A percentile compares a stretch with the other conserved stretches of the same genome.
Evolutionary conservation across 768 basidiomycete species (phyloP).

Genomic region (Mycena polygramma): DNA sequence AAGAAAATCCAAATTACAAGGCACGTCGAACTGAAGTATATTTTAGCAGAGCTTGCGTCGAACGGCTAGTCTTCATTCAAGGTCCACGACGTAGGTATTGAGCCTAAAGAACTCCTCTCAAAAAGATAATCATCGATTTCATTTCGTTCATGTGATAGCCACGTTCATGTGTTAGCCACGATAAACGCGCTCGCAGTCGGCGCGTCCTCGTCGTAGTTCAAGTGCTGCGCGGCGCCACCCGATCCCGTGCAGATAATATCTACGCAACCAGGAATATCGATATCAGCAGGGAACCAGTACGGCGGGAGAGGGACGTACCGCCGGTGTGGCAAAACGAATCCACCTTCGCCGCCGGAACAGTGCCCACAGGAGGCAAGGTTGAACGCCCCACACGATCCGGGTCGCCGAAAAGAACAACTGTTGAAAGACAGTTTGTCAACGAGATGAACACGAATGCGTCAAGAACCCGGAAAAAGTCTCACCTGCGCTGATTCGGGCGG

Average conservation of each 20-base stretch:
- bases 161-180: neutral
- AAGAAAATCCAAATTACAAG: too few relatives aligned
- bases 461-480: neutral
- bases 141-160: too few relatives aligned
- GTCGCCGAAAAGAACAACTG: conserved; percentile 20
- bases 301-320: neutral
- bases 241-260: conserved; percentile 21
- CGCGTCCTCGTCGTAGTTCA: conserved; percentile 22
- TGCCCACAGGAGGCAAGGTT: conserved; percentile 6
- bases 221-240: conserved; percentile 10
- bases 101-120: too few relatives aligned
- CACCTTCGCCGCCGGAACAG: conserved; percentile 4
- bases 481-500: conserved; percentile 2
- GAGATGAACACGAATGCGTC: neutral
- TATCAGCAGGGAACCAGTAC: neutral
- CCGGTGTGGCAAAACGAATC: conserved; percentile 9
- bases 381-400: conserved; percentile 9
- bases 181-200: conserved; percentile 19
- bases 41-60: too few relatives aligned
- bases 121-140: too few relatives aligned
- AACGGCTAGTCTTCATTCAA: too few relatives aligned
- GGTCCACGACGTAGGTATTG: too few relatives aligned
- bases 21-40: too few relatives aligned
- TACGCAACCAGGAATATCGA: neutral
- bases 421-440: too few relatives aligned